Percentiles rank a stretch among this genome's conserved stretches.
phyloP scores from a whole-genome alignment of 208 protist genomes.

The Trypanosoma melophagium region DNA sequence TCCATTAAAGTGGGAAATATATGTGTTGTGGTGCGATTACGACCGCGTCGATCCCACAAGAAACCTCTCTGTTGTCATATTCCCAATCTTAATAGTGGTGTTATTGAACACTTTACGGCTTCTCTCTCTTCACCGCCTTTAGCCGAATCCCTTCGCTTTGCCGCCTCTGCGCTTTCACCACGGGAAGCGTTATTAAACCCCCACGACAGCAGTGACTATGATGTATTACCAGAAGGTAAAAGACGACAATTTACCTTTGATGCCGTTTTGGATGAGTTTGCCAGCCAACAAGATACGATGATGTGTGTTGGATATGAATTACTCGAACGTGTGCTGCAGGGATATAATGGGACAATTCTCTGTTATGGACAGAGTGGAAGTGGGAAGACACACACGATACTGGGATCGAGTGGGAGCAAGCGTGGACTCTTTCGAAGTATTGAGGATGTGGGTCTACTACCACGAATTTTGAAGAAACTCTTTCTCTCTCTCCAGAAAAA shows the following conservation, averaged over 20 bases:
- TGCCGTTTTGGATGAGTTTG: slow-evolving; percentile 53
- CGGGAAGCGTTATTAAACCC: neutral
- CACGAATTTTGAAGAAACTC: slow-evolving; percentile 18
- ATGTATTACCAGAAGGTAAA: slow-evolving; percentile 1
- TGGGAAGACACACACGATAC: slow-evolving; percentile 89
- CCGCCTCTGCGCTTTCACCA: neutral
- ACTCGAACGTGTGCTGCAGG: slow-evolving; percentile 60
- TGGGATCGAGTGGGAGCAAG: slow-evolving; percentile 48
- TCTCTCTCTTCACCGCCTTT: neutral
- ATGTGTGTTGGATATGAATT: slow-evolving; percentile 43
- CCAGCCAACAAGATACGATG: slow-evolving; percentile 72
- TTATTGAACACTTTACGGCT: slow-evolving; percentile 34
- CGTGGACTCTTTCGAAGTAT: neutral
- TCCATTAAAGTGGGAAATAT: slow-evolving; percentile 15
- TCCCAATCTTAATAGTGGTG: slow-evolving; percentile 1
- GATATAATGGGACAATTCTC: slow-evolving; percentile 83
- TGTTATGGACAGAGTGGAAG: slow-evolving; percentile 92
- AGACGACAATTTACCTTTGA: slow-evolving; percentile 64
- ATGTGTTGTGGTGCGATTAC: slow-evolving; percentile 50
- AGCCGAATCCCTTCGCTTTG: neutral
- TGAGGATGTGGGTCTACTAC: slow-evolving; percentile 19
- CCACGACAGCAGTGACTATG: neutral
- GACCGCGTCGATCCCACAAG: slow-evolving; percentile 18
- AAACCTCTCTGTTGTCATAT: slow-evolving; percentile 28
- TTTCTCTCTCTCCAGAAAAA: slow-evolving; percentile 2